Evolutionary conservation across 805 yeast genomes (phyloP).

Genomic region (Candida pseudofarinosa): DNA sequence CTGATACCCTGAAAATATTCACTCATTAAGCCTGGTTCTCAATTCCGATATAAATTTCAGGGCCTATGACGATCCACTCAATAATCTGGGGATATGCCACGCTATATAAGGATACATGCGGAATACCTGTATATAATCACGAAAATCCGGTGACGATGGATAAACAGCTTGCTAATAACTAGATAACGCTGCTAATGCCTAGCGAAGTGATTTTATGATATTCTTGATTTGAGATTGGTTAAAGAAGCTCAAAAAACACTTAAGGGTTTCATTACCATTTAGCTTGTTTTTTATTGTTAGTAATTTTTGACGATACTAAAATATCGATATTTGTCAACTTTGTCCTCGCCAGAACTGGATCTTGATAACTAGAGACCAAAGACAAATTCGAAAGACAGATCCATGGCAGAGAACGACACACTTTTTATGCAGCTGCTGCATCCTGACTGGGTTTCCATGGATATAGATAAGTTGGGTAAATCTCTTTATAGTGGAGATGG

Average conservation of each 20-base stretch:
- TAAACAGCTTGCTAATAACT: not conserved
- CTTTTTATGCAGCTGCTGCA: constrained; percentile 12
- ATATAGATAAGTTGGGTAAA: constrained; percentile 40
- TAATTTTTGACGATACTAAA: too few species aligned
- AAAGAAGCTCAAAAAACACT: too few species aligned
- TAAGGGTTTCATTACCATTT: too few species aligned
- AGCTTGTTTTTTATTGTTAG: too few species aligned
- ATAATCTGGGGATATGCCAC: not conserved
- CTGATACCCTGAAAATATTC: not conserved
- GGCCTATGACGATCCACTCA: too few species aligned
- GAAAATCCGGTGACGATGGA: not conserved
- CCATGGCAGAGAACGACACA: not conserved
- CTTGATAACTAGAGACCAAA: not conserved
- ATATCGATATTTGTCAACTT: not conserved
- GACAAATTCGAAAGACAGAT: not conserved
- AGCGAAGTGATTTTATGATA: too few species aligned
- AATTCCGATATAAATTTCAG: too few species aligned
- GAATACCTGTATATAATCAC: not conserved
- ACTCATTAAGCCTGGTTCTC: not conserved
- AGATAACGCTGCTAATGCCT: too few species aligned
- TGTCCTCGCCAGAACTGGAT: not conserved
- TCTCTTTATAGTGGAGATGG: constrained; percentile 42
- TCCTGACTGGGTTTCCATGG: constrained; percentile 52
- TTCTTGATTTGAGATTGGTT: too few species aligned
- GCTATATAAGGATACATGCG: not conserved